phyloP scores from a whole-genome alignment of 371 early-diverging fungal genomes.

The Apophysomyces sp. region DNA sequence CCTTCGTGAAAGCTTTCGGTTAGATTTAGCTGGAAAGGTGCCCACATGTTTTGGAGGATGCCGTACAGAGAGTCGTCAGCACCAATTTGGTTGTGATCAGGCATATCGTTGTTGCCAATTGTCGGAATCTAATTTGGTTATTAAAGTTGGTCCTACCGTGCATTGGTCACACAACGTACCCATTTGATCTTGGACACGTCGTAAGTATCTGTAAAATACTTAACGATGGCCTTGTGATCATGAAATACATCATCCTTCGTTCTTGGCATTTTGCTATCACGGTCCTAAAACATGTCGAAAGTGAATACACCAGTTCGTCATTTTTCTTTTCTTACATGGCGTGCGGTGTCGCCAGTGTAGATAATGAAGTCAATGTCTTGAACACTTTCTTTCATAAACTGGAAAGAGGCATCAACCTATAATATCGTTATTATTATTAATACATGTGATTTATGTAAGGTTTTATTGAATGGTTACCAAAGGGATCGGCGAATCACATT shows the following conservation, averaged over 20 bases:
- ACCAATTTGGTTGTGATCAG: constrained; percentile 25
- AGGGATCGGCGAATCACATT: constrained; percentile 39
- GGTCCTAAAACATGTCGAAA: constrained; percentile 17
- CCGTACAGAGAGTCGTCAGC: constrained; percentile 23
- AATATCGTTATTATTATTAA: not conserved
- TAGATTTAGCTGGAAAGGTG: constrained; percentile 27
- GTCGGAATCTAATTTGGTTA: constrained; percentile 33
- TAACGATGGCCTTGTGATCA: constrained; percentile 27
- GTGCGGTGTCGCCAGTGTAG: constrained; percentile 50
- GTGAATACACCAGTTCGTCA: not conserved
- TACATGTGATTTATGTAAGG: not conserved
- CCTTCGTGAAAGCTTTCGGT: constrained; percentile 15
- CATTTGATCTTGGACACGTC: constrained; percentile 23
- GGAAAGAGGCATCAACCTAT: constrained; percentile 33
- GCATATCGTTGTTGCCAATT: constrained; percentile 48
- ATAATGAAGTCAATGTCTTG: constrained; percentile 45
- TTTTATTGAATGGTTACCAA: constrained; percentile 9
- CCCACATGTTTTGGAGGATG: constrained; percentile 24
- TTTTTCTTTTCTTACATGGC: constrained; percentile 32
- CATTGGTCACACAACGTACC: constrained; percentile 12
- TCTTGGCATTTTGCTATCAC: constrained; percentile 29
- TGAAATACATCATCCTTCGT: constrained; percentile 24
- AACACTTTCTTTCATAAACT: constrained; percentile 30
- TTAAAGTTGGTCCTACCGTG: not conserved
- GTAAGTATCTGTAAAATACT: constrained; percentile 29